Conservation (phyloP, 192 early-diverging fungal species). For the Coemansia sp. region DNA sequence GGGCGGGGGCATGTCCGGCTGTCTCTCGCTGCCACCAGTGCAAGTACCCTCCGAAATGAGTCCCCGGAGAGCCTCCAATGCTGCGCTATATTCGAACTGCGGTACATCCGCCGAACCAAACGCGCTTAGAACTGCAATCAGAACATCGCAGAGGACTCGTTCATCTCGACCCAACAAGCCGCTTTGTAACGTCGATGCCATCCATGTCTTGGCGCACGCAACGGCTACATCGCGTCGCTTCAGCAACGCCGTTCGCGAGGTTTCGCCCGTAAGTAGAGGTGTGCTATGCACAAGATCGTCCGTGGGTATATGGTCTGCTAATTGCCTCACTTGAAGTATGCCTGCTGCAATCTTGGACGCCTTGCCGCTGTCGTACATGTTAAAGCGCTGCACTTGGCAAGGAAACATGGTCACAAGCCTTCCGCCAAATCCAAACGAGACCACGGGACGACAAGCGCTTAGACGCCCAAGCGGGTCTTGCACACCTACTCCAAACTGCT, state of each 20-base stretch:
- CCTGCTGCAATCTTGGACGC: slow-evolving; percentile 54
- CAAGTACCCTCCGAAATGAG: slow-evolving; percentile 35
- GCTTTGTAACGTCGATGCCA: slow-evolving; percentile 2
- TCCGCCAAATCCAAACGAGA: slow-evolving; percentile 78
- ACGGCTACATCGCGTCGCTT: slow-evolving; percentile 45
- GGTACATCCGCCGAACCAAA: slow-evolving; percentile 21
- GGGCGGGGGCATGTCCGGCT: neutral
- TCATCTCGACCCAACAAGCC: slow-evolving; percentile 15
- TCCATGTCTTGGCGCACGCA: slow-evolving; percentile 19
- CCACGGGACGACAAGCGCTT: slow-evolving; percentile 53
- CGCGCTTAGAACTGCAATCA: slow-evolving; percentile 21
- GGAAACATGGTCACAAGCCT: slow-evolving; percentile 69
- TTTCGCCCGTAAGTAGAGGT: slow-evolving; percentile 66
- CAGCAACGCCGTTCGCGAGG: slow-evolving; percentile 62
- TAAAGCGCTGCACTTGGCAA: slow-evolving; percentile 59
- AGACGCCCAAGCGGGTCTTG: slow-evolving; percentile 36
- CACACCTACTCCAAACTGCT: neutral
- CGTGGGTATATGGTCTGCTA: slow-evolving; percentile 49
- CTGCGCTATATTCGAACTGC: slow-evolving; percentile 6
- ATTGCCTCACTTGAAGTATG: slow-evolving; percentile 52
- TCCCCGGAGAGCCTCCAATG: slow-evolving; percentile 57
- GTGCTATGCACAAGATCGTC: slow-evolving; percentile 2
- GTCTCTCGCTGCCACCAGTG: slow-evolving; percentile 29
- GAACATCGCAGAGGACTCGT: slow-evolving; percentile 23
- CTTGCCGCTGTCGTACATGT: slow-evolving; percentile 35